A percentile compares a stretch with the other conserved stretches of the same genome.
phyloP scores from a whole-genome alignment of 2,329 filamentous ascomycete species.

The Colletotrichum lupini region DNA sequence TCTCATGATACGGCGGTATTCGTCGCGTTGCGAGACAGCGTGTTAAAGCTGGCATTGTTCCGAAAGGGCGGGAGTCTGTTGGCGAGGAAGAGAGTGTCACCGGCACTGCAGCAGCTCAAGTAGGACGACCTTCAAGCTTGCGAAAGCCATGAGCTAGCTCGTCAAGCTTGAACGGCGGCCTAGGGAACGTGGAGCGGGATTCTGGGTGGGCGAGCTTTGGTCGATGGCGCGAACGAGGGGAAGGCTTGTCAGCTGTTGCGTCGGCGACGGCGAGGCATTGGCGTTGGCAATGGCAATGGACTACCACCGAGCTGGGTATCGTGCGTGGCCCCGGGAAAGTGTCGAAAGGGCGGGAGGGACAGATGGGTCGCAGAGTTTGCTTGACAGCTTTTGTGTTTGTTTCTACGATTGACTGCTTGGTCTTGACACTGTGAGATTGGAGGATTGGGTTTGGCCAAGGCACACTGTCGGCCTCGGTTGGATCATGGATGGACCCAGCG shows the following conservation, averaged over 20 bases:
- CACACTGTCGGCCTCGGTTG: conserved; percentile 21
- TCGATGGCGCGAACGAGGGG: conserved; percentile 19
- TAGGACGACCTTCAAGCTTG: conserved; percentile 26
- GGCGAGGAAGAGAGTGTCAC: conserved; percentile 22
- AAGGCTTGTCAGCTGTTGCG: conserved; percentile 13
- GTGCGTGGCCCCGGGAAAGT: neutral
- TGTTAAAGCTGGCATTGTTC: conserved; percentile 29
- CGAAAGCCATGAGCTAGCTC: conserved; percentile 31
- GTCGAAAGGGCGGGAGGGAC: neutral
- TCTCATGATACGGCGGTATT: conserved; percentile 22
- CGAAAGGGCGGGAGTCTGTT: neutral
- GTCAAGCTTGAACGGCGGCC: conserved; percentile 1
- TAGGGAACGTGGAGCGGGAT: neutral
- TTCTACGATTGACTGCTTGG: neutral
- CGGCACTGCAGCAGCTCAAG: conserved; percentile 30
- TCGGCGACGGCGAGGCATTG: conserved; percentile 33
- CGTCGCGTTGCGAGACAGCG: conserved; percentile 23
- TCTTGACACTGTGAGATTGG: neutral
- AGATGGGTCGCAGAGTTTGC: neutral
- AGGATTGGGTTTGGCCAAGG: conserved; percentile 24
- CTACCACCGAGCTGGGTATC: conserved; percentile 8
- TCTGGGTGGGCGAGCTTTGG: neutral
- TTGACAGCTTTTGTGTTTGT: neutral
- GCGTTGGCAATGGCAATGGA: conserved; percentile 32
- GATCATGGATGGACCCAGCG: conserved; percentile 31